Conservation (phyloP, 2,329 filamentous ascomycete genomes). For the Fusarium staphyleae region DNA sequence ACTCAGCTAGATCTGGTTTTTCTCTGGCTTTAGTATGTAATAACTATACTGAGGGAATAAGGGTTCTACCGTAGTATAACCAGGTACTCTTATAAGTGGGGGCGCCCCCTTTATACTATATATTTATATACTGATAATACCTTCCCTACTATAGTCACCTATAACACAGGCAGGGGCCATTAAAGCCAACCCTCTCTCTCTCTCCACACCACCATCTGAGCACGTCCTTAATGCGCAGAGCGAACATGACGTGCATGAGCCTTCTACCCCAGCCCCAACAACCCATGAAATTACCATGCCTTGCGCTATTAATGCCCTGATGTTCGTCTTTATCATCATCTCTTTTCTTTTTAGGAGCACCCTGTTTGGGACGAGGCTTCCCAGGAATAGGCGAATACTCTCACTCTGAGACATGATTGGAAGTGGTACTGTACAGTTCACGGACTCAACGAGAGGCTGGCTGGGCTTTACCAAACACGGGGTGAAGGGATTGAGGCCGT, state of each 20-base stretch:
- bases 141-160: too few species aligned
- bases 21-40: too few species aligned
- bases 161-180: too few species aligned
- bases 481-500: neutral
- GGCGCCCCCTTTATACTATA: too few species aligned
- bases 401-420: neutral
- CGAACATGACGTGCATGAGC: slow-evolving; percentile 36
- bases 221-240: slow-evolving; percentile 28
- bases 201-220: slow-evolving; percentile 31
- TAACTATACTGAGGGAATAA: too few species aligned
- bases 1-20: too few species aligned
- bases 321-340: neutral
- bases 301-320: slow-evolving; percentile 3
- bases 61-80: too few species aligned
- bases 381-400: neutral
- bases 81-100: too few species aligned
- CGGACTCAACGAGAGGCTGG: neutral
- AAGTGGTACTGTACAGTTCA: neutral
- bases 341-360: neutral
- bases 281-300: slow-evolving; percentile 11
- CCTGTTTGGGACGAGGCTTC: slow-evolving; percentile 1
- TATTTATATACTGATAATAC: too few species aligned
- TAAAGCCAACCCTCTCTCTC: neutral
- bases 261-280: slow-evolving; percentile 21
- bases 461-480: slow-evolving; percentile 1